Evolutionary conservation across 306 rosid genomes (phyloP), one percentile per base, ranked within the genome.

Genomic region (Prunus dulcis): DNA sequence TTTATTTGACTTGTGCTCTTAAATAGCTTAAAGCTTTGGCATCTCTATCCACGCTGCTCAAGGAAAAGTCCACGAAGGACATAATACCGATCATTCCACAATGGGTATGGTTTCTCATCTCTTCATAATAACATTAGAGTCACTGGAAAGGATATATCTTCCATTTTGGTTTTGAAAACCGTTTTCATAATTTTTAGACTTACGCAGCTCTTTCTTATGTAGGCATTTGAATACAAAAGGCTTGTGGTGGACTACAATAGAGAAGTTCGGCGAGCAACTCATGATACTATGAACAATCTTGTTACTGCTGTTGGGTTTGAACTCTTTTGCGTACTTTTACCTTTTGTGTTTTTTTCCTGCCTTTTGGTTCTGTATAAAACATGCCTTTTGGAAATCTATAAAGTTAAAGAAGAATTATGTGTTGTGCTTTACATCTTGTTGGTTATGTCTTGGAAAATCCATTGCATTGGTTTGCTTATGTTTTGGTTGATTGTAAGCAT

Each of bases 161-260:
- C 1, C 45, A 28, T 69, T 34, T 58, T 60, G 45, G 15, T 17
- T 43, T 46, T 75, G 18, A 49, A 46, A 58, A 62, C 46, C 69
- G 70, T 58, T 71, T 43, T 73, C 50, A 65, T 72, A 61, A 67
- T 52, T 61, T 80, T 55, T 70, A 52, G 71, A 75, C 64, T 78
- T 64, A 78, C 53, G 68, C 66, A 19, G 74, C 32, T 79, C 20
- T 81, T 76, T 85, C 34, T 78, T 62, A 49, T 73, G 75, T 67
- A 94, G 98, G 95, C 87, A 38, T 94, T 94, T 83, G 97, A 90
- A 79, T 94, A 94, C 87, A 94, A 90, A 86, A 94, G 82, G 83
- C 85, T 94, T 81, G 83, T 94, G 93, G 87, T 92, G 84, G 98
- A 94, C 86, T 94, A 94, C 82, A 94, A 88, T 76, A 90, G 97